Evolutionary conservation across 257 asterid species (phyloP), one percentile per base, ranked within the genome.

Genomic region (Nicotiana attenuata): DNA sequence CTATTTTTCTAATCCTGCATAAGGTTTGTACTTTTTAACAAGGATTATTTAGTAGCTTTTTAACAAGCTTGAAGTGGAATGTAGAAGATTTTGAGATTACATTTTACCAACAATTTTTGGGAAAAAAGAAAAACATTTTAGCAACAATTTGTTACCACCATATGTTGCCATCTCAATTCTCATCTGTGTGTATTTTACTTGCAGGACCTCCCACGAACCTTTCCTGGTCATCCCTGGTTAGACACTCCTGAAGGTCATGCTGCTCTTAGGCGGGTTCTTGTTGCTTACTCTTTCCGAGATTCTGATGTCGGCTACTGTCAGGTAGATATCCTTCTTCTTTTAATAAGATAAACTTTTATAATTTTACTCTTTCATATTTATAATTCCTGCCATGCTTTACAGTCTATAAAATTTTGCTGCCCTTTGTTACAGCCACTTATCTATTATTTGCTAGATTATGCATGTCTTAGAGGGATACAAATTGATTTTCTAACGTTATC

Each of bases 241-340:
- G 99, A 96, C 89, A 94, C 96, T 77, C 90, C 89, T 8, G 99
- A 89, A 28, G 99, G 99, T 24, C 99, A 96, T 87, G 94, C 97
- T 84, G 92, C 99, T 85, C 93, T 96, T 79, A 91, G 98, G 82
- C 97, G 97, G 63, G 97, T 96, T 83, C 98, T 96, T 79, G 99
- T 94, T 52, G 98, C 90, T 45, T 96, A 96, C 83, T 96, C 99
- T 63, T 96, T 96, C 85, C 97, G 99, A 15, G 99, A 96, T 86
- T 96, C 99, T 77, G 97, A 94, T 84, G 99, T 96, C 80, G 99
- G 99, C 79, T 96, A 96, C 78, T 96, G 99, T 85, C 99, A 95
- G 99, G 99, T 93, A 77, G 73, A 68, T 60, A 26, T 78, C 65
- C 56, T 69, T 17, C 38, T 4, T 4, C 6, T 33, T 33, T 33